Conservation (phyloP, 805 yeast genomes). For the Saturnispora quitensis region DNA sequence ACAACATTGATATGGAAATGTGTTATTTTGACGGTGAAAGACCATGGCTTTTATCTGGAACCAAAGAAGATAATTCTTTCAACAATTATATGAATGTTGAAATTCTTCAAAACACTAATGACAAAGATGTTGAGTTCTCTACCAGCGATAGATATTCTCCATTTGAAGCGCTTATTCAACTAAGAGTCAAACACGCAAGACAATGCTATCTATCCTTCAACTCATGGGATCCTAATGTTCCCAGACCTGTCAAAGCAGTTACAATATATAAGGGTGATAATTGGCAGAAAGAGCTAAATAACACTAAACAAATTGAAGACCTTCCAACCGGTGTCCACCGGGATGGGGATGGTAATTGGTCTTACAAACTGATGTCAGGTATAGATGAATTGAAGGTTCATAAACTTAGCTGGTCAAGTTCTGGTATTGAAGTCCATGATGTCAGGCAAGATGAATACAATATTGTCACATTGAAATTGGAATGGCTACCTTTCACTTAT, state of each 20-base stretch:
- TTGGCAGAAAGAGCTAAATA: constrained; percentile 3
- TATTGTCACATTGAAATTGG: constrained; percentile 51
- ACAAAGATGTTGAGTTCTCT: not conserved
- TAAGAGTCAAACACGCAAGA: constrained; percentile 54
- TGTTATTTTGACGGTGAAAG: constrained; percentile 45
- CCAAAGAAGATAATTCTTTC: constrained; percentile 25
- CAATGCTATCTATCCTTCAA: constrained; percentile 56
- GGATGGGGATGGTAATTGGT: constrained; percentile 27
- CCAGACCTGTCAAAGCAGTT: constrained; percentile 58
- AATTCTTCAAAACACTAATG: constrained; percentile 40
- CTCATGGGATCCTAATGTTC: constrained; percentile 28
- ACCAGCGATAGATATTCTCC: constrained; percentile 44
- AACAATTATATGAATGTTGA: constrained; percentile 41
- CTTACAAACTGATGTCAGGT: constrained; percentile 50
- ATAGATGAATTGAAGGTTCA: constrained; percentile 57
- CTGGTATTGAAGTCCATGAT: constrained; percentile 8
- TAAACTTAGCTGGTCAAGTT: constrained; percentile 50
- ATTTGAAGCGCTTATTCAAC: constrained; percentile 49
- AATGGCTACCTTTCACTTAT: constrained; percentile 64
- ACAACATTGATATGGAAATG: constrained; percentile 37
- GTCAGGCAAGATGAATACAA: not conserved
- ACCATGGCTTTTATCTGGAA: constrained; percentile 38
- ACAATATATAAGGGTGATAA: constrained; percentile 35
- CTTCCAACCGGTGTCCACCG: constrained; percentile 39
- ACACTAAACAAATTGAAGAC: constrained; percentile 3